Evolutionary conservation across 306 rosid species (phyloP).

Genomic region (Inga laurina): DNA sequence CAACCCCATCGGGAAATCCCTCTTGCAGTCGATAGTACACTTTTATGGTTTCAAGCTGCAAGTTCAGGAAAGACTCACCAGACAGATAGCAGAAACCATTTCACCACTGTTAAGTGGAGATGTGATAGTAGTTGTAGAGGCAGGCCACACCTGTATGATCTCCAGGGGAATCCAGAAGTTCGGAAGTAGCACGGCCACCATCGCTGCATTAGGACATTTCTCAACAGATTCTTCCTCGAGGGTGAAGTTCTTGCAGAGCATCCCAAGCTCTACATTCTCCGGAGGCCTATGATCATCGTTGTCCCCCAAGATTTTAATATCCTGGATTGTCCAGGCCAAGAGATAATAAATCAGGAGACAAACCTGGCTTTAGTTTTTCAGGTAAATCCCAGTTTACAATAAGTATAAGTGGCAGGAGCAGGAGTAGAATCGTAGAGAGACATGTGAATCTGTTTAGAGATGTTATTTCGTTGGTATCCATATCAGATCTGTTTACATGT

Average conservation of each 20-base stretch:
- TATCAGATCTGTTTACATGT: background rate
- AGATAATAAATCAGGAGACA: background rate
- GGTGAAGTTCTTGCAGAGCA: constrained; percentile 74
- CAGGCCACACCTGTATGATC: constrained; percentile 94
- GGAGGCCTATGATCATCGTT: constrained; percentile 27
- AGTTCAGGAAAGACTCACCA: constrained; percentile 95
- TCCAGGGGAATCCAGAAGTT: constrained; percentile 92
- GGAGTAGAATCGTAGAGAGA: background rate
- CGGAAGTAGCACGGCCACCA: constrained; percentile 90
- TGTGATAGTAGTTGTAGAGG: constrained; percentile 91
- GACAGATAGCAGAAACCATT: constrained; percentile 91
- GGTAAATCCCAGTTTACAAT: background rate
- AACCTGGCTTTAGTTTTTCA: background rate
- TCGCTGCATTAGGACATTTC: constrained; percentile 76
- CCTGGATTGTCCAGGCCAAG: background rate
- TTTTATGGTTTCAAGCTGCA: constrained; percentile 96
- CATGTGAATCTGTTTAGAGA: background rate
- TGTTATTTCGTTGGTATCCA: background rate
- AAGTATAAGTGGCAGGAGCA: background rate
- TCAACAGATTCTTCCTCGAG: constrained; percentile 58
- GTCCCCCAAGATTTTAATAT: too few relatives aligned
- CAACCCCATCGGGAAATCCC: constrained; percentile 61
- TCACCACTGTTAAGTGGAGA: constrained; percentile 75
- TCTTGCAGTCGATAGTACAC: constrained; percentile 72
- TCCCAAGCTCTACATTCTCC: constrained; percentile 50